Conservation (phyloP, 2,329 filamentous ascomycete genomes). For the Metarhizium humberi region DNA sequence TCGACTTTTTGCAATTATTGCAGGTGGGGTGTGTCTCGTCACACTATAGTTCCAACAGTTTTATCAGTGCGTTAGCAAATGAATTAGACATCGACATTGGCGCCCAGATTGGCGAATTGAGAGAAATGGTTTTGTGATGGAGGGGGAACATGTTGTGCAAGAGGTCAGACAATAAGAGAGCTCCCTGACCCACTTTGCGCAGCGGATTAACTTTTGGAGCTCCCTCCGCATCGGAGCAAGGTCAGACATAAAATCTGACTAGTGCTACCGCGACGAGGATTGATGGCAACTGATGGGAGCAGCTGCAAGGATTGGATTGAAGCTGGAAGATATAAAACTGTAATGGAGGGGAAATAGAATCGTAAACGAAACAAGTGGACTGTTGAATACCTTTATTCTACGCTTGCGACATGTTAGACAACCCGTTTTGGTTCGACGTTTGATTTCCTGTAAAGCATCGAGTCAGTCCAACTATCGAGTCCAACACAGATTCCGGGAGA, state of each 20-base stretch:
- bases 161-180: neutral
- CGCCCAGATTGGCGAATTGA: neutral
- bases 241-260: neutral
- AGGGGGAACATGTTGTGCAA: neutral
- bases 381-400: slow-evolving; percentile 47
- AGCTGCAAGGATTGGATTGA: neutral
- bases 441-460: slow-evolving; percentile 42
- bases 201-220: slow-evolving; percentile 4
- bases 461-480: slow-evolving; percentile 2
- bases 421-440: slow-evolving; percentile 54
- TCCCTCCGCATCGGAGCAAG: neutral
- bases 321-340: neutral
- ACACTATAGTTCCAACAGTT: slow-evolving; percentile 48
- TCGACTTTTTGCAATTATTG: slow-evolving; percentile 82
- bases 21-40: slow-evolving; percentile 92
- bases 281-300: neutral
- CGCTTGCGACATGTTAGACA: slow-evolving; percentile 53
- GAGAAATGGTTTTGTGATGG: neutral
- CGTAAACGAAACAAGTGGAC: neutral
- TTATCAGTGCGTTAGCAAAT: slow-evolving; percentile 5
- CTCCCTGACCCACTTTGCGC: slow-evolving; percentile 1
- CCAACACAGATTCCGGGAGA: neutral
- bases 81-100: neutral
- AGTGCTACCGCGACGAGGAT: neutral
- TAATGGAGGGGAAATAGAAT: neutral